Percentiles rank a stretch among this genome's conserved stretches.
Conservation (phyloP, 2,329 filamentous ascomycete genomes). For the Fusarium acutatum region DNA sequence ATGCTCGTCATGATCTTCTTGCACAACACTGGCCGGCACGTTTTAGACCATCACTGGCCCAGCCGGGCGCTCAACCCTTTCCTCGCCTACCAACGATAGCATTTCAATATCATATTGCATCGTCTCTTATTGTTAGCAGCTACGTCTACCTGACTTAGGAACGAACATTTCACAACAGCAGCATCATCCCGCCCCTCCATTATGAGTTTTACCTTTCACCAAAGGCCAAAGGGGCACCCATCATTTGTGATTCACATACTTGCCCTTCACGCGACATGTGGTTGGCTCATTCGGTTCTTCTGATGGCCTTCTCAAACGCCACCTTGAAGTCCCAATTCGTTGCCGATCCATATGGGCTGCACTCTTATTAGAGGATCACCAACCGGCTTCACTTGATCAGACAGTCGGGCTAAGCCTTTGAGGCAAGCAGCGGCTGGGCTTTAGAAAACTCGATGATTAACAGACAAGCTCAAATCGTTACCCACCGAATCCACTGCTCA, state of each 20-base stretch:
- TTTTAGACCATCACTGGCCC: constrained; percentile 6
- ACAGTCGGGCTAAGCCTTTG: not conserved
- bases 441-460: constrained; percentile 1
- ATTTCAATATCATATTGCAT: not conserved
- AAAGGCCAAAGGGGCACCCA: not conserved
- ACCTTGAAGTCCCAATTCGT: not conserved
- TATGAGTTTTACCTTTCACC: constrained; percentile 13
- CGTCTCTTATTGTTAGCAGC: not conserved
- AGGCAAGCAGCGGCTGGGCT: not conserved
- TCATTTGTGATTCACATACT: not conserved
- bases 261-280: not conserved
- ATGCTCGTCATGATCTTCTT: constrained; percentile 28
- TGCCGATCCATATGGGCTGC: constrained; percentile 19
- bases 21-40: not conserved
- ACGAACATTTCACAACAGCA: constrained; percentile 13
- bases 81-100: not conserved
- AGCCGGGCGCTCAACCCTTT: not conserved
- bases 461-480: constrained; percentile 25
- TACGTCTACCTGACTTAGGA: not conserved
- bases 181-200: constrained; percentile 30
- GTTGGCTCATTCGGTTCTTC: constrained; percentile 4
- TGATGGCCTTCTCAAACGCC: constrained; percentile 1
- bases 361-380: constrained; percentile 16
- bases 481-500: constrained; percentile 8
- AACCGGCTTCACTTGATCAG: constrained; percentile 23